phyloP scores from a whole-genome alignment of 208 protist species.

The Blastocrithidia nonstop region DNA sequence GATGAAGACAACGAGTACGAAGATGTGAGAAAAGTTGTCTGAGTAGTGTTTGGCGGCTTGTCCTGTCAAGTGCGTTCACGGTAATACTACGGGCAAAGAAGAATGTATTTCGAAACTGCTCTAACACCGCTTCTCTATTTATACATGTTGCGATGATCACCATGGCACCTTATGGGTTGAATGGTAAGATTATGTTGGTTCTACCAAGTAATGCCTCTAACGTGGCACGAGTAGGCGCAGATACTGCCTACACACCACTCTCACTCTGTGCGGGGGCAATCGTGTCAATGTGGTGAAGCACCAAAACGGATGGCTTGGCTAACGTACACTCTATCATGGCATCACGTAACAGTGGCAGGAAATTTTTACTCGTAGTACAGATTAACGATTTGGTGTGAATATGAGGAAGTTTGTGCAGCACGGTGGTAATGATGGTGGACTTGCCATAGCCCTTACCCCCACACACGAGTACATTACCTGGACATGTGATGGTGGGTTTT shows the following conservation, averaged over 20 bases:
- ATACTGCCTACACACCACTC: conserved; percentile 39
- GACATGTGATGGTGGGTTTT: conserved; percentile 1
- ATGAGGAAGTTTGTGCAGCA: conserved; percentile 17
- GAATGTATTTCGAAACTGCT: conserved; percentile 36
- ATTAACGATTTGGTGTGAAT: conserved; percentile 47
- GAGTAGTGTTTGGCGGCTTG: conserved; percentile 26
- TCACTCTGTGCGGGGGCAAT: conserved; percentile 66
- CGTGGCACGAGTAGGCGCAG: conserved; percentile 28
- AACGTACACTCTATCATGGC: conserved; percentile 50
- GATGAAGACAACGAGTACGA: conserved; percentile 12
- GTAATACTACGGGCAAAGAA: conserved; percentile 45
- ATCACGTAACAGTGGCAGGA: conserved; percentile 19
- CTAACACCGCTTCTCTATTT: conserved; percentile 49
- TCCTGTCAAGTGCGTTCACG: conserved; percentile 39
- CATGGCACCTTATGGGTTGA: conserved; percentile 12
- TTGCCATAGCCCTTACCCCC: conserved; percentile 78
- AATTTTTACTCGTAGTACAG: conserved; percentile 29
- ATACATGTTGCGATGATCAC: conserved; percentile 55
- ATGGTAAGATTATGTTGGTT: conserved; percentile 5
- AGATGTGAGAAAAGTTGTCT: conserved; percentile 32
- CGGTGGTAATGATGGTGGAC: conserved; percentile 33
- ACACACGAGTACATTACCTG: conserved; percentile 66
- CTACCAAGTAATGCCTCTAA: conserved; percentile 39
- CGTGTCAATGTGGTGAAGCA: conserved; percentile 77
- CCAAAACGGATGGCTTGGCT: conserved; percentile 60